Evolutionary conservation across 176 grass and related monocot species (phyloP), one percentile per base, ranked within the genome.

Genomic region (Canna indica): DNA sequence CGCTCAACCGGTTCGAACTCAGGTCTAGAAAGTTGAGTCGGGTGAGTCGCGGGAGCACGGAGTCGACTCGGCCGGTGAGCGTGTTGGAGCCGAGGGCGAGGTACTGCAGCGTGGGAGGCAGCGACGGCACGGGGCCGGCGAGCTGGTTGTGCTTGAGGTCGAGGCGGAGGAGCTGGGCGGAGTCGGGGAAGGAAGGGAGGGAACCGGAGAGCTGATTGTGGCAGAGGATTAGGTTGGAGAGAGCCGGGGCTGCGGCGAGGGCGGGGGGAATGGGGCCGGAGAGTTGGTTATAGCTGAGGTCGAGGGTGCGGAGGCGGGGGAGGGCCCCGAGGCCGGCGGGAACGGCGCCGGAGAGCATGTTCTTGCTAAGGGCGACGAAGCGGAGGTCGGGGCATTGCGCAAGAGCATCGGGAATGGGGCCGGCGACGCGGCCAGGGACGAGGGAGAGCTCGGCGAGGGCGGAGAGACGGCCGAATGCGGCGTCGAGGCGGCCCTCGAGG

Each of bases 121-220:
- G 26, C 13, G 59, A 6, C 14, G 59, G 29, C 15, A 62, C 29
- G 30, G 59, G 14, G 59, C 59, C 59, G 59, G 59, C 17, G 27
- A 62, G 59, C 30, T 62, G 59, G 30, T 62, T 62, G 59, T 62
- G 59, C 59, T 62, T 62, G 14, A 62, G 59, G n/a, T 62, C 59
- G 30, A 62, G 59, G 28, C 59, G 59, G 30, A 62, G 59, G 30
- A 62, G 14, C 13, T n/a, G 13, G 59, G 59, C 11, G 59, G 59
- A 34, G 59, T 16, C 59, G 0, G 59, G 59, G 59, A 62, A 62
- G 29, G 29, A 28, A 27, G 29, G 28, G 59, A 62, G 59, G 59
- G 30, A 17, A 3, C 59, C 59, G 14, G 59, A 62, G 59, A 62
- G 59, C 59, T 33, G 59, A 1, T 62, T 62, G 29, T 62, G 59